These are phyloP conservation scores for Apiospora marii DNA, from an alignment of 2,329 filamentous ascomycete genomes.

Conservation along the genomic window DNA sequence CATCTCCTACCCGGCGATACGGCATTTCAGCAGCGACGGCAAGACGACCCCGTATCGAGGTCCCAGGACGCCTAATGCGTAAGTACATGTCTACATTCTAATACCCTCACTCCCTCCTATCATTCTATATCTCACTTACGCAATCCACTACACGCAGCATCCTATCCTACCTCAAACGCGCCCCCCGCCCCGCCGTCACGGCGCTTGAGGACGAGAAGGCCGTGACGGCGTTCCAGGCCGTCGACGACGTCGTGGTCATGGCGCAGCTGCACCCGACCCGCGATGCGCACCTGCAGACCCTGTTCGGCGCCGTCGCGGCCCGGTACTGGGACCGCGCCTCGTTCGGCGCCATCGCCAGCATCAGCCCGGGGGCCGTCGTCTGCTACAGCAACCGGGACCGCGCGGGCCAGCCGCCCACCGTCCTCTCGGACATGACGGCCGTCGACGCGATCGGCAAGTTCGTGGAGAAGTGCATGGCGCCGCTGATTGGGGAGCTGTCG, in stretches of 20 bases:
- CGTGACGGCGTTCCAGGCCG: slow-evolving; percentile 41
- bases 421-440: slow-evolving; percentile 40
- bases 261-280: slow-evolving; percentile 42
- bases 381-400: slow-evolving; percentile 53
- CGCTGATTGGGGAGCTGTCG: slow-evolving; percentile 54
- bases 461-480: slow-evolving; percentile 47
- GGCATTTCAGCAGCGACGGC: slow-evolving; percentile 48
- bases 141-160: slow-evolving; percentile 40
- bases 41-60: slow-evolving; percentile 52
- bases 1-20: slow-evolving; percentile 55
- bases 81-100: slow-evolving; percentile 28
- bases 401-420: slow-evolving; percentile 35
- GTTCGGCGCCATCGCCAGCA: slow-evolving; percentile 44
- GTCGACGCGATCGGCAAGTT: slow-evolving; percentile 47
- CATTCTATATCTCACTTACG: background rate
- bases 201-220: slow-evolving; percentile 33
- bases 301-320: slow-evolving; percentile 45
- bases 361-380: slow-evolving; percentile 31
- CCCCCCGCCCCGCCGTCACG: slow-evolving; percentile 37
- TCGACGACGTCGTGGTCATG: slow-evolving; percentile 52
- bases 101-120: too few relatives aligned
- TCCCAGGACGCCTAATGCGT: slow-evolving; percentile 48
- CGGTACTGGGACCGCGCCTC: slow-evolving; percentile 50
- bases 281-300: slow-evolving; percentile 40
- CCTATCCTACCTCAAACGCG: slow-evolving; percentile 40